These are phyloP conservation scores for Metschnikowia corniflorae DNA, from an alignment of 805 yeast genomes.

Conservation along the genomic window DNA sequence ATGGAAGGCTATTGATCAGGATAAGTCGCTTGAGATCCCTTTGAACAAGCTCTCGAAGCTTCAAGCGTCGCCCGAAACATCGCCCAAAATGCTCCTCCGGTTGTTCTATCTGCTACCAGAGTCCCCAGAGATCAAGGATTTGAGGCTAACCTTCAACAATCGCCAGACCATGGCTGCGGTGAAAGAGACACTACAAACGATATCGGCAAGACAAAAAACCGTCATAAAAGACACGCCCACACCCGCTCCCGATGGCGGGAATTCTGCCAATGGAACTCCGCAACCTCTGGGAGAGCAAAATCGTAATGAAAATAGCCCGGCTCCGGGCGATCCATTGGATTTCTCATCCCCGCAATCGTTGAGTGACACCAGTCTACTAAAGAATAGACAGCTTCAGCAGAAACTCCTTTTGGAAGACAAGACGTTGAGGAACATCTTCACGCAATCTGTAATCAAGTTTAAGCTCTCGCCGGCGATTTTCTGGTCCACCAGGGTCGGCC, in stretches of 20 bases:
- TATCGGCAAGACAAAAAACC: slow-evolving; percentile 62
- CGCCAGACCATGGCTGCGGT: slow-evolving; percentile 73
- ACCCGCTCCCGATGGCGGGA: slow-evolving; percentile 4
- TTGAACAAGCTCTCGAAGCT: slow-evolving; percentile 39
- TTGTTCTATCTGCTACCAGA: slow-evolving; percentile 45
- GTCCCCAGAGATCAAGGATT: slow-evolving; percentile 27
- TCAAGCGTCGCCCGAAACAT: slow-evolving; percentile 66
- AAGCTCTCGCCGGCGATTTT: slow-evolving; percentile 78
- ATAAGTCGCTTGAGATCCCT: slow-evolving; percentile 31
- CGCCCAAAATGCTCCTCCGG: slow-evolving; percentile 65
- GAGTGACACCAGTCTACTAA: slow-evolving; percentile 49
- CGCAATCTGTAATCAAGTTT: slow-evolving; percentile 79
- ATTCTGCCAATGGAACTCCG: slow-evolving; percentile 11
- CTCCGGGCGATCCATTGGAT: slow-evolving; percentile 17
- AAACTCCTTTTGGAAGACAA: slow-evolving; percentile 67
- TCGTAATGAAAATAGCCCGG: slow-evolving; percentile 22
- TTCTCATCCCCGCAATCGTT: slow-evolving; percentile 26
- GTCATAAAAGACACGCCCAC: slow-evolving; percentile 37
- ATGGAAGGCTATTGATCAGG: slow-evolving; percentile 58
- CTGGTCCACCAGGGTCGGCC: slow-evolving; percentile 80
- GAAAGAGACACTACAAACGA: slow-evolving; percentile 63
- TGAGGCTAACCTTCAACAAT: slow-evolving; percentile 60
- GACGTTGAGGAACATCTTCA: slow-evolving; percentile 66
- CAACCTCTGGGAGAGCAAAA: slow-evolving; percentile 22
- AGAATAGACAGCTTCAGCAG: slow-evolving; percentile 77